Percentiles rank a stretch among this genome's conserved stretches.
These are phyloP conservation scores for Candida silvicultrix DNA, from an alignment of 805 yeast species.

Conservation along the genomic window DNA sequence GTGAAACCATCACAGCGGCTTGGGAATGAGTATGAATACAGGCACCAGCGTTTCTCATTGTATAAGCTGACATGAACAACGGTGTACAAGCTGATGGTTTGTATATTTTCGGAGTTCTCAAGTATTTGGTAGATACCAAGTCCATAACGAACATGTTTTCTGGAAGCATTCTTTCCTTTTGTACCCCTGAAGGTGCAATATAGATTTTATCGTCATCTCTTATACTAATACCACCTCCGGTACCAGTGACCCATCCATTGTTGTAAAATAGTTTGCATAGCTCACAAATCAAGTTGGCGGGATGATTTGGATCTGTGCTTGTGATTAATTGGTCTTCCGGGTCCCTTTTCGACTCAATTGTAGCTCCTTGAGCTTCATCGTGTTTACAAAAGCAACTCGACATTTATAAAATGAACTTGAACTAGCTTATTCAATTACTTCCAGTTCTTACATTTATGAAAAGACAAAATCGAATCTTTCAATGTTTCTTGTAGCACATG, in stretches of 20 bases:
- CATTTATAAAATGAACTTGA: neutral
- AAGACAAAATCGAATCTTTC: too few species aligned
- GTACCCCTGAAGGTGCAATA: slow-evolving; percentile 95
- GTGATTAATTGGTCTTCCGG: slow-evolving; percentile 13
- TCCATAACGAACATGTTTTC: slow-evolving; percentile 76
- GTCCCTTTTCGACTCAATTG: neutral
- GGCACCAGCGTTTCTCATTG: slow-evolving; percentile 77
- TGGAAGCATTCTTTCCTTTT: slow-evolving; percentile 82
- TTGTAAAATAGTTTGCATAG: slow-evolving; percentile 70
- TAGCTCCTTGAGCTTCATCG: neutral
- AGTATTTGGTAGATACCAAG: slow-evolving; percentile 40
- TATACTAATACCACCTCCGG: slow-evolving; percentile 93
- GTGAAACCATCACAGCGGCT: slow-evolving; percentile 74
- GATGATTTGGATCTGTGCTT: slow-evolving; percentile 30
- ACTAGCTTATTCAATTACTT: too few species aligned
- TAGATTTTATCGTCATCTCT: slow-evolving; percentile 45
- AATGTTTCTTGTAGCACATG: neutral
- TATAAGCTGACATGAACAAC: slow-evolving; percentile 60
- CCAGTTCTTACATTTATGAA: too few species aligned
- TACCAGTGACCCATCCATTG: slow-evolving; percentile 91
- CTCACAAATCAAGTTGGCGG: slow-evolving; percentile 81
- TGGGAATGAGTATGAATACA: slow-evolving; percentile 94
- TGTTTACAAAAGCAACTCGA: neutral
- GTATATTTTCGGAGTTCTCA: slow-evolving; percentile 55
- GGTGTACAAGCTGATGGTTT: slow-evolving; percentile 97